phyloP scores from a whole-genome alignment of 1,284 basidiomycete genomes.

The Leucoagaricus sp. region DNA sequence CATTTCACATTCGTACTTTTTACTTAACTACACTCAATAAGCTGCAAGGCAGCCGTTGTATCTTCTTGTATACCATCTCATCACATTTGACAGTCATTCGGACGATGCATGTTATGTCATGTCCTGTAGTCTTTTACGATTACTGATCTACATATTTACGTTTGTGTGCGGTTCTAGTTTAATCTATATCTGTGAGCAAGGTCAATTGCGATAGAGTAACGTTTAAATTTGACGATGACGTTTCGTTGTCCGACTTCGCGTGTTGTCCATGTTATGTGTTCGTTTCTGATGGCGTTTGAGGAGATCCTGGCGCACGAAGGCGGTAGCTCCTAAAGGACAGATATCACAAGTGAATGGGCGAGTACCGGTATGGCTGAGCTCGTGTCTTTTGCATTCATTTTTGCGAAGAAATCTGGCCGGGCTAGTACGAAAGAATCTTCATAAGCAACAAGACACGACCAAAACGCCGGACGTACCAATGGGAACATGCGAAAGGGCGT shows the following conservation, averaged over 20 bases:
- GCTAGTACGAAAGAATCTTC: constrained; percentile 33
- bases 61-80: constrained; percentile 13
- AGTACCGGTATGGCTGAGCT: constrained; percentile 57
- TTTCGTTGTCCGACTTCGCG: constrained; percentile 26
- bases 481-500: constrained; percentile 57
- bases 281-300: constrained; percentile 61
- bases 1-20: constrained; percentile 15
- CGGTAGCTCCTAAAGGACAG: constrained; percentile 45
- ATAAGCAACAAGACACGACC: not conserved
- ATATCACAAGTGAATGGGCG: constrained; percentile 58
- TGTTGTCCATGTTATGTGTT: constrained; percentile 42
- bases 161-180: not conserved
- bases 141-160: constrained; percentile 7
- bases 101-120: constrained; percentile 2
- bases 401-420: constrained; percentile 64
- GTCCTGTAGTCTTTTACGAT: not conserved
- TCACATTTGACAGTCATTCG: not conserved
- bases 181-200: not conserved
- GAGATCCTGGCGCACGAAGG: constrained; percentile 65
- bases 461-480: constrained; percentile 47
- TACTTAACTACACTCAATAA: constrained; percentile 18
- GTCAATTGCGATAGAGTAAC: not conserved
- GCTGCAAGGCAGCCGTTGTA: constrained; percentile 3
- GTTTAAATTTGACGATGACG: constrained; percentile 1
- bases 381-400: constrained; percentile 75